Conservation (phyloP, 192 early-diverging fungal species). For the Backusella australiensis region DNA sequence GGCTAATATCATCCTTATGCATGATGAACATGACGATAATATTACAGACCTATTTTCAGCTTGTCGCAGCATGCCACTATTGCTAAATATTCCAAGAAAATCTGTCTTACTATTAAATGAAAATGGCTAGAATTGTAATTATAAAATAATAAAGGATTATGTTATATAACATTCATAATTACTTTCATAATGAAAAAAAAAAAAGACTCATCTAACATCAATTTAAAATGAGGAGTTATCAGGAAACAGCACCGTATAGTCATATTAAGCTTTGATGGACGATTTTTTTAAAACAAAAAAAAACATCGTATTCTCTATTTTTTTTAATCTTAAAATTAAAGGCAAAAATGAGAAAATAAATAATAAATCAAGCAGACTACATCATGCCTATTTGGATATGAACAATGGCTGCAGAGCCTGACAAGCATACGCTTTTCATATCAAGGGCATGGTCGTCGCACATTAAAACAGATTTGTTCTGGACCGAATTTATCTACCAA, state of each 20-base stretch:
- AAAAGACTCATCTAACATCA: not conserved
- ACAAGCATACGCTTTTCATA: not conserved
- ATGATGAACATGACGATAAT: not conserved
- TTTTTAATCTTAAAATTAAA: not conserved
- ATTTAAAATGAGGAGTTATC: not conserved
- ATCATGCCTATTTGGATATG: not conserved
- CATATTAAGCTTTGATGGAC: not conserved
- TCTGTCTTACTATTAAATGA: not conserved
- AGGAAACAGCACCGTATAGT: not conserved
- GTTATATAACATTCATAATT: not conserved
- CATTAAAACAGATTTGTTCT: conserved; percentile 16
- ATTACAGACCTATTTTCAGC: not conserved
- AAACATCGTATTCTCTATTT: not conserved
- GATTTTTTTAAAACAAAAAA: not conserved
- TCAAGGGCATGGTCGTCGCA: not conserved
- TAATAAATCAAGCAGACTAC: not conserved
- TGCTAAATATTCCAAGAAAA: not conserved
- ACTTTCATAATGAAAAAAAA: not conserved
- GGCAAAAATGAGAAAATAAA: not conserved
- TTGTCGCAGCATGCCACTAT: not conserved
- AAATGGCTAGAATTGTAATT: not conserved
- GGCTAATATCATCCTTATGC: not conserved
- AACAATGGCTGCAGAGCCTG: not conserved
- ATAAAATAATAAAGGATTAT: not conserved
- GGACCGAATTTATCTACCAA: conserved; percentile 16